These are phyloP conservation scores for Coprinopsis cinerea DNA, from an alignment of 768 basidiomycete genomes.

Conservation along the genomic window DNA sequence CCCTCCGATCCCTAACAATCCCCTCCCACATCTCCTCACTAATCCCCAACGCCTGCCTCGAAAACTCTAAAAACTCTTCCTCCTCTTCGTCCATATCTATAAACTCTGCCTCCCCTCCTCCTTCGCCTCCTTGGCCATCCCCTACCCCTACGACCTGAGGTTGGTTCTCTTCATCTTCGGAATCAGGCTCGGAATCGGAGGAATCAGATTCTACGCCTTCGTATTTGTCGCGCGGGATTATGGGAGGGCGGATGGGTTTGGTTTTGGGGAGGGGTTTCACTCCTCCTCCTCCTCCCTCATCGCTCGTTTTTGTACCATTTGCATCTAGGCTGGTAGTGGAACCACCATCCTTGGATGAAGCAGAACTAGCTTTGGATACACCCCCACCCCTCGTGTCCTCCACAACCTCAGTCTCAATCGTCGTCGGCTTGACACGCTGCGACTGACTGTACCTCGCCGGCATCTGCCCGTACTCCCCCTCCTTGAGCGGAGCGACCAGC, in stretches of 20 bases:
- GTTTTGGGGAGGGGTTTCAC: slow-evolving; percentile 11
- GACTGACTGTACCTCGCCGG: slow-evolving; percentile 65
- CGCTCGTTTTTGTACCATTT: too few species aligned
- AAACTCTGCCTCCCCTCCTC: too few species aligned
- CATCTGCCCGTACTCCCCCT: slow-evolving; percentile 88
- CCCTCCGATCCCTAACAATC: slow-evolving; percentile 75
- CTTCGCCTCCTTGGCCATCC: too few species aligned
- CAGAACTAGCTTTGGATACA: too few species aligned
- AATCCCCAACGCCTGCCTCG: slow-evolving; percentile 87
- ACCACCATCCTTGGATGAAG: too few species aligned
- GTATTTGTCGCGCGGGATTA: slow-evolving; percentile 76
- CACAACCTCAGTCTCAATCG: slow-evolving; percentile 35
- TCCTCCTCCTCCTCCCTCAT: too few species aligned
- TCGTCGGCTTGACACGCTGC: slow-evolving; percentile 52
- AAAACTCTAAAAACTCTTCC: slow-evolving; percentile 93
- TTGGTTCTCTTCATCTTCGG: slow-evolving; percentile 72
- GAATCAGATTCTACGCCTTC: slow-evolving; percentile 95
- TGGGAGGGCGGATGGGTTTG: slow-evolving; percentile 58
- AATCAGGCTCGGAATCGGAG: slow-evolving; percentile 83
- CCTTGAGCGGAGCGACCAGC: slow-evolving; percentile 74
- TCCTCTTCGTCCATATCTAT: slow-evolving; percentile 92
- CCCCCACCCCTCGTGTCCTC: slow-evolving; percentile 23
- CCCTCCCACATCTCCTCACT: slow-evolving; percentile 81
- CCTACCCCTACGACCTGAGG: slow-evolving; percentile 80
- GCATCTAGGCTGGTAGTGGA: too few species aligned